Base-by-base conservation (phyloP, 208 protist species). In the Leishmania mexicana region DNA sequence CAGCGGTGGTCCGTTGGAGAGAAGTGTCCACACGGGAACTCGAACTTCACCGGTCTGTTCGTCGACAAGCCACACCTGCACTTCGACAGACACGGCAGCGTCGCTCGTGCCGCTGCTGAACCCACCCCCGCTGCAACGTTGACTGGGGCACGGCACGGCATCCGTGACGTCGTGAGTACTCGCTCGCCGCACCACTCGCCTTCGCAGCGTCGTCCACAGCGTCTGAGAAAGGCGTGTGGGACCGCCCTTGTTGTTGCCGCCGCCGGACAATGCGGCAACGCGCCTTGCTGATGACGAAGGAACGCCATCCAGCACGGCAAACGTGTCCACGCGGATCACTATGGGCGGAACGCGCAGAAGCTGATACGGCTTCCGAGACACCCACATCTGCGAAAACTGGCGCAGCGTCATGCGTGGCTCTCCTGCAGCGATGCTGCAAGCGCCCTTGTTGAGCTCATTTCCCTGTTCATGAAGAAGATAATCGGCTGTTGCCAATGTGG, bases 281-380 rank as follows among this genome's bases (percentile, higher is more conserved):
- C 58, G 38, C 38, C n/a, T n/a, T 19, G 31, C 64, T 19, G 54
- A 21, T 21, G 47, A 35, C 15, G 57, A 40, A 31, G 40, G 72
- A 21, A 85, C 60, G 8, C 42, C 65, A 51, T 79, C 82, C 35
- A 75, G 3, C n/a, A 85, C 74, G 28, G 82, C 72, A 51, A 85
- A 82, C 38, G 60, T 75, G 54, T 75, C 74, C 21, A 79, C 62
- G 2, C 78, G 74, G 40, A 81, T 62, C 72, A 76, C 78, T 21
- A 28, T 75, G 10, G 82, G 82, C 35, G 82, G 82, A 28, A 71
- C 78, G 35, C 78, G 77, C 77, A 85, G 65, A 45, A 81, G 28
- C 35, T 47, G 58, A 70, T 79, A 81, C 6, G 74, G 73, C 21
- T 4, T 35, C 19, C 58, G 71, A 8, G 82, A 35, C 17, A 54